phyloP scores from a whole-genome alignment of 805 yeast species.

The Kodamaea jinghongensis region DNA sequence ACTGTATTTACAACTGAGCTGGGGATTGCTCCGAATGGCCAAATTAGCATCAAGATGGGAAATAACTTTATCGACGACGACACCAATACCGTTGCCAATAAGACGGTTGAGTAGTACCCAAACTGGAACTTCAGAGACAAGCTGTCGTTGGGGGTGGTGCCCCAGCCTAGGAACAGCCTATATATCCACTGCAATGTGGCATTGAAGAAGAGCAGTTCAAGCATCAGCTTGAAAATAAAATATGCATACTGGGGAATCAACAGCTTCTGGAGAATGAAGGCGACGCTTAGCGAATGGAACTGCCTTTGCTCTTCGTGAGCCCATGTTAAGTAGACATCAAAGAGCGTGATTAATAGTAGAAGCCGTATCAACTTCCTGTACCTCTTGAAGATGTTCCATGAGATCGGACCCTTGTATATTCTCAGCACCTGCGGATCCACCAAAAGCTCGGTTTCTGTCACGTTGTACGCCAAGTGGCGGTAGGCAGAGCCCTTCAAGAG shows the following conservation, averaged over 20 bases:
- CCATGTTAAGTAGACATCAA: slow-evolving; percentile 91
- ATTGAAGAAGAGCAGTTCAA: slow-evolving; percentile 45
- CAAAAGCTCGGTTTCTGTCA: slow-evolving; percentile 33
- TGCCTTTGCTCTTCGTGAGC: slow-evolving; percentile 74
- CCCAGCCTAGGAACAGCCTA: slow-evolving; percentile 19
- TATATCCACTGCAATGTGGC: slow-evolving; percentile 28
- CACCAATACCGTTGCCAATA: slow-evolving; percentile 68
- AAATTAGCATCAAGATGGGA: slow-evolving; percentile 89
- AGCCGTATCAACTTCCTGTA: slow-evolving; percentile 39
- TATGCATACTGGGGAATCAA: slow-evolving; percentile 52
- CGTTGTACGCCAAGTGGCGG: slow-evolving; percentile 81
- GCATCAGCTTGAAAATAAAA: slow-evolving; percentile 51
- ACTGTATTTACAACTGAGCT: slow-evolving; percentile 57
- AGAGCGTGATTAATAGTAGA: slow-evolving; percentile 62
- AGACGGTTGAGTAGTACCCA: slow-evolving; percentile 36
- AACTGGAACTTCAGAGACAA: slow-evolving; percentile 28
- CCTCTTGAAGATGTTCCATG: slow-evolving; percentile 9
- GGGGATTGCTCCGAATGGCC: slow-evolving; percentile 86
- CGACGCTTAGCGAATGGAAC: slow-evolving; percentile 24
- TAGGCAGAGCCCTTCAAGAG: slow-evolving; percentile 85
- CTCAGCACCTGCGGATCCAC: slow-evolving; percentile 3
- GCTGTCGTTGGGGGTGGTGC: slow-evolving; percentile 16
- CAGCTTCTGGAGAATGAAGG: slow-evolving; percentile 27
- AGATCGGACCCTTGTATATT: background rate
- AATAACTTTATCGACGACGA: slow-evolving; percentile 79